Base-by-base conservation (phyloP, 1,284 basidiomycete genomes). In the Sanghuangporus sanghuang region DNA sequence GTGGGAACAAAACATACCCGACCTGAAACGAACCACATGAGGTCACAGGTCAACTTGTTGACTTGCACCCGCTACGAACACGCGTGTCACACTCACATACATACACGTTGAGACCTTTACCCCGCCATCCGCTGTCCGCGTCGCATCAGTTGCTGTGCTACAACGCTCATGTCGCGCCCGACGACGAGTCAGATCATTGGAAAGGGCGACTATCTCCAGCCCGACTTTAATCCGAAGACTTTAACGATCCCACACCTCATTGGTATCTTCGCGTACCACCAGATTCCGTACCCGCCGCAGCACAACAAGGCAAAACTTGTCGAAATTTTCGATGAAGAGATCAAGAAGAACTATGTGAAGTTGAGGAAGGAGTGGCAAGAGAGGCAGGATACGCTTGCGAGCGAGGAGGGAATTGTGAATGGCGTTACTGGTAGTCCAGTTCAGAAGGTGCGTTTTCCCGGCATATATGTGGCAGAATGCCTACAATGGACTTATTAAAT, bases 301-400 rank as follows among this genome's bases (percentile, higher is more conserved):
- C 89, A 92, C 70, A 93, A 92, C 67, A 98, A 98, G 76, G 80
- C 87, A 6, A 94, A 93, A 69, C 85, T 98, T 27, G 83, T 98
- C 9, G 79, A 85, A 46, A 77, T 89, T 3, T 98, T 95, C 76
- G 85, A 93, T 64, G 80, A 87, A 40, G 81, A 93, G 73, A 83
- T 98, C 68, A 85, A 83, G 69, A 78, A 86, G 7, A 83, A 84
- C 62, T 79, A 83, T 5, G 72, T 75, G 18, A 87, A 85, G 68
- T 75, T 90, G 60, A 85, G 84, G 72, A 87, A 84, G 68, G 86
- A 92, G 67, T 78, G 85, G 52, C 66, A 86, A 59, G 84, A 85
- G 75, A 81, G 81, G 69, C 82, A 86, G 72, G 85, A 85, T 67
- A 87, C 89, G 67, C 73, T 82, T 63, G 85, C 91, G 3, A 92